Percentiles rank a stretch among this genome's conserved stretches.
These are phyloP conservation scores for Selenicereus undatus DNA, from an alignment of 148 eudicot species.

Conservation along the genomic window DNA sequence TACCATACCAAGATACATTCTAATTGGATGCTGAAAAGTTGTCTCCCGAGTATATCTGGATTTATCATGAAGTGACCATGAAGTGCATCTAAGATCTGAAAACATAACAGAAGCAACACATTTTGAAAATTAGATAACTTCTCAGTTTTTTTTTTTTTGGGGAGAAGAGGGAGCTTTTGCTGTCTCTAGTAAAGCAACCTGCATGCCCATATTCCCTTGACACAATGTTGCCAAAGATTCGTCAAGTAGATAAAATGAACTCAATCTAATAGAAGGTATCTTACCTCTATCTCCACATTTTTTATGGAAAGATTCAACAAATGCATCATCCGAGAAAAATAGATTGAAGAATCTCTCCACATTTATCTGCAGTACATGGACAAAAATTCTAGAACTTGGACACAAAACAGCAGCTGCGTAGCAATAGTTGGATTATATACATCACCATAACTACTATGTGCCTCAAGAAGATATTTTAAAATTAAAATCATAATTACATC, in stretches of 20 bases:
- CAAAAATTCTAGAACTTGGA: background rate
- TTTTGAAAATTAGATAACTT: background rate
- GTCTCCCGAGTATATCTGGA: conserved; percentile 55
- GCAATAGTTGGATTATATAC: background rate
- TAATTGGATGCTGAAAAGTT: conserved; percentile 87
- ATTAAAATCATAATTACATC: background rate
- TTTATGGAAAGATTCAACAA: conserved; percentile 59
- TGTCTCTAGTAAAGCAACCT: background rate
- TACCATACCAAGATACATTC: conserved; percentile 72
- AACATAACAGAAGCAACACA: conserved; percentile 14
- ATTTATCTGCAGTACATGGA: conserved; percentile 46
- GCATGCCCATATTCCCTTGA: conserved; percentile 6
- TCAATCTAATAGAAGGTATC: background rate
- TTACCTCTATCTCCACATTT: conserved; percentile 89
- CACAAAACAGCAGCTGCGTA: background rate
- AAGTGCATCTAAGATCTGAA: conserved; percentile 68
- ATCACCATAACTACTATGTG: background rate
- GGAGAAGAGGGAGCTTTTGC: background rate
- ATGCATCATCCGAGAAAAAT: conserved; percentile 69
- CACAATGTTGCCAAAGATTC: background rate
- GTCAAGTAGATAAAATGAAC: background rate
- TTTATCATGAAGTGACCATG: conserved; percentile 60
- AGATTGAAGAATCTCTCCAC: conserved; percentile 74
- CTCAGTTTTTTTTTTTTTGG: background rate
- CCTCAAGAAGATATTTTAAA: background rate